Percentiles rank a stretch among this genome's conserved stretches.
phyloP scores from a whole-genome alignment of 2,329 filamentous ascomycete species.

The Ceratocystiopsis sp. region DNA sequence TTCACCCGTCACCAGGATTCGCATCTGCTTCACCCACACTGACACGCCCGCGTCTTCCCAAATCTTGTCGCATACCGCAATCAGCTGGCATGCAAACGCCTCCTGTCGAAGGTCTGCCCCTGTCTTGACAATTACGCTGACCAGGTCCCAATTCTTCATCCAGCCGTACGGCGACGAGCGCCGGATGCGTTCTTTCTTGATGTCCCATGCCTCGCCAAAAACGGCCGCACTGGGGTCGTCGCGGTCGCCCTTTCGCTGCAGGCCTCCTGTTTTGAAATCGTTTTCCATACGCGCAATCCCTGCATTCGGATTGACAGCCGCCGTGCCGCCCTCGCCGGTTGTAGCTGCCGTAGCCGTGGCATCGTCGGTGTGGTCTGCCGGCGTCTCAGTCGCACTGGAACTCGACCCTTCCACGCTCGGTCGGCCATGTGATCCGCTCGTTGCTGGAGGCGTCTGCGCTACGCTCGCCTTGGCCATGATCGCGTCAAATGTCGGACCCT shows the following conservation, averaged over 20 bases:
- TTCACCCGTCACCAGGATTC: conserved; percentile 71
- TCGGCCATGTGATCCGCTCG: no score
- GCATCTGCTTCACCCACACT: conserved; percentile 83
- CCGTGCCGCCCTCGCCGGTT: not conserved
- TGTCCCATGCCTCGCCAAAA: conserved; percentile 73
- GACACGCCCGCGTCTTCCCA: conserved; percentile 58
- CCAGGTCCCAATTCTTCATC: conserved; percentile 80
- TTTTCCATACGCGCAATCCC: conserved; percentile 79
- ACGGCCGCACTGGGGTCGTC: conserved; percentile 76
- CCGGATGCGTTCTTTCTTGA: conserved; percentile 69
- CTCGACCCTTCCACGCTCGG: no score
- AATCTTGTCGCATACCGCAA: conserved; percentile 64
- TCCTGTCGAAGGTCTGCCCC: conserved; percentile 70
- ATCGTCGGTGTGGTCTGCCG: not conserved
- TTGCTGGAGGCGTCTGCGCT: conserved; percentile 21
- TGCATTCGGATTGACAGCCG: conserved; percentile 47
- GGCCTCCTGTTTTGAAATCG: conserved; percentile 70
- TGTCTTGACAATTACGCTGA: conserved; percentile 79
- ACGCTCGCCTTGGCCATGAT: conserved; percentile 61
- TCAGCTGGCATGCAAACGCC: conserved; percentile 74
- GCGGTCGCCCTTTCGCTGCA: conserved; percentile 64
- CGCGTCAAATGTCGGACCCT: conserved; percentile 59
- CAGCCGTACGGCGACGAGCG: conserved; percentile 72
- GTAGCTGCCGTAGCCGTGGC: conserved; percentile 17
- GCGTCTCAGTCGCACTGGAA: not conserved